A percentile compares a stretch with the other conserved stretches of the same genome.
Evolutionary conservation across 176 grass and related monocot genomes (phyloP).

Genomic region (Zea mays): DNA sequence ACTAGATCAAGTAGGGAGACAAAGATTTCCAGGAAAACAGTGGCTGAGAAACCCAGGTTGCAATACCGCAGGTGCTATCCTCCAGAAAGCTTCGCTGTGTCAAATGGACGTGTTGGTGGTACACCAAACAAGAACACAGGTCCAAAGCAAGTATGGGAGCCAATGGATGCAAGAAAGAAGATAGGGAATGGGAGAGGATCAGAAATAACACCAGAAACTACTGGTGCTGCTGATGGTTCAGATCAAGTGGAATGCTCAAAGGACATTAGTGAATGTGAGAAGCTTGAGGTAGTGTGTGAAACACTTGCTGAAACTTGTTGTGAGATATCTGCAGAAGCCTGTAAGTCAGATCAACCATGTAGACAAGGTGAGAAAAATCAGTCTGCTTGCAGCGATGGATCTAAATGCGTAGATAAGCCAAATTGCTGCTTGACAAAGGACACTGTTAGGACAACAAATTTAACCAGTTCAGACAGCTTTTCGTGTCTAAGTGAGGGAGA

Average conservation of each 20-base stretch:
- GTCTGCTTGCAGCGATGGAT: slow-evolving; percentile 22
- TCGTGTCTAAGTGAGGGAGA: slow-evolving; percentile 84
- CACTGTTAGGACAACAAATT: slow-evolving; percentile 24
- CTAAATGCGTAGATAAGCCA: slow-evolving; percentile 19
- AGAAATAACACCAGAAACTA: background rate
- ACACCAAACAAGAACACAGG: slow-evolving; percentile 52
- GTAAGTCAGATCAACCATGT: slow-evolving; percentile 16
- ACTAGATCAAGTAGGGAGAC: slow-evolving; percentile 43
- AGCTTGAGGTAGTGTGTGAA: slow-evolving; percentile 1
- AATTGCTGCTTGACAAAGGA: slow-evolving; percentile 41
- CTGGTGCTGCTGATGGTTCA: slow-evolving; percentile 11
- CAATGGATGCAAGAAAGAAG: slow-evolving; percentile 70
- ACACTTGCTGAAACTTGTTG: slow-evolving; percentile 28
- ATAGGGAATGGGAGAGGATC: slow-evolving; percentile 17
- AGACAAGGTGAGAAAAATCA: slow-evolving; percentile 24
- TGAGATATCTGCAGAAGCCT: slow-evolving; percentile 36
- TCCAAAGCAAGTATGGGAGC: slow-evolving; percentile 85
- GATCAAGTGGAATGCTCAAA: slow-evolving; percentile 32
- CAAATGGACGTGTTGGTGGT: slow-evolving; percentile 52
- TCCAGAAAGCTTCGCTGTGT: slow-evolving; percentile 36
- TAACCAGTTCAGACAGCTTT: slow-evolving; percentile 62
- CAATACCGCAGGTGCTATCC: slow-evolving; percentile 66
- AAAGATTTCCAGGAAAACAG: slow-evolving; percentile 49
- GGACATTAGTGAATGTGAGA: slow-evolving; percentile 21
- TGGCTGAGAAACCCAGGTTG: slow-evolving; percentile 49